Percentiles rank a stretch among this genome's conserved stretches.
These are phyloP conservation scores for Blastobotrys robertii DNA, from an alignment of 805 yeast species.

Conservation along the genomic window DNA sequence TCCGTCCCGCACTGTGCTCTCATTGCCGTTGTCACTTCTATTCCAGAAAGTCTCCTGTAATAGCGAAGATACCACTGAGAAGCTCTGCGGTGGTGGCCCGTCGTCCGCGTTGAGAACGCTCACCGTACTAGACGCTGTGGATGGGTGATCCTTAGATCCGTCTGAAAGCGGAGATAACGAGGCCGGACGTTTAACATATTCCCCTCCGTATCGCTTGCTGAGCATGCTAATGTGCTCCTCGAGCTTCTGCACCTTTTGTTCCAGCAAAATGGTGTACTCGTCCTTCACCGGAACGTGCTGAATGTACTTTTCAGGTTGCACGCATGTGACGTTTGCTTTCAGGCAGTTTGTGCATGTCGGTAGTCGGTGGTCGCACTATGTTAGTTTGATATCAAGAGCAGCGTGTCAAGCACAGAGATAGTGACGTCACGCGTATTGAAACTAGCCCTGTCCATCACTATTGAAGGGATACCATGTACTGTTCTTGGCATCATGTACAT, in stretches of 20 bases:
- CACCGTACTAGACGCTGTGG: conserved; percentile 6
- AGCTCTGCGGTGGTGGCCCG: conserved; percentile 18
- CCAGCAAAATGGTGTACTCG: conserved; percentile 48
- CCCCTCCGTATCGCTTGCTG: neutral
- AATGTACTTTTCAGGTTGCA: conserved; percentile 54
- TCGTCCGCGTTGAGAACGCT: conserved; percentile 19
- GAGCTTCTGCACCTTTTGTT: conserved; percentile 42
- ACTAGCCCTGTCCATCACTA: too few species aligned
- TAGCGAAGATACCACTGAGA: conserved; percentile 21
- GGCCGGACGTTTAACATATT: neutral
- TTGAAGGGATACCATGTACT: too few species aligned
- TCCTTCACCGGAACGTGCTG: conserved; percentile 38
- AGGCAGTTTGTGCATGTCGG: conserved; percentile 61
- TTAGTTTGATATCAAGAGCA: neutral
- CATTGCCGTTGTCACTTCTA: conserved; percentile 5
- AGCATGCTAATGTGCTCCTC: conserved; percentile 30
- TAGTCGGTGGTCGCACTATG: conserved; percentile 49
- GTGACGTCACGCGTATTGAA: too few species aligned
- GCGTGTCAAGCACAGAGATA: too few species aligned
- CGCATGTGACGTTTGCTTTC: conserved; percentile 51
- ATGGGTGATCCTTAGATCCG: neutral
- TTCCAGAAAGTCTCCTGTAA: conserved; percentile 19
- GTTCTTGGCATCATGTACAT: too few species aligned
- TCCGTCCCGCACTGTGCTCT: conserved; percentile 4
- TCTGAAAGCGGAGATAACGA: neutral